Percentiles rank a stretch among this genome's conserved stretches.
Evolutionary conservation across 208 protist species (phyloP).

Genomic region (Strigomonas galati): DNA sequence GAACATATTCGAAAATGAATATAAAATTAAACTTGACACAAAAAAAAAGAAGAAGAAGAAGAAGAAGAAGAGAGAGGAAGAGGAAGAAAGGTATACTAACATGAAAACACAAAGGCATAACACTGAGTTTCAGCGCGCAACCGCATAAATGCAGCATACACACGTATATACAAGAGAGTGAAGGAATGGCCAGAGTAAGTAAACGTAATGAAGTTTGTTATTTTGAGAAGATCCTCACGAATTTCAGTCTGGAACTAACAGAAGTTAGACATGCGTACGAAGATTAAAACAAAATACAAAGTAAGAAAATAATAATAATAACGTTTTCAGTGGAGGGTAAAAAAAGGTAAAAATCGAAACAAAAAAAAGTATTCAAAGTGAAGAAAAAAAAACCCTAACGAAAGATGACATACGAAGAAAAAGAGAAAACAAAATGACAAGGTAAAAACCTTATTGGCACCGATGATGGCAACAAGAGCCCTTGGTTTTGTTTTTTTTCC

Average conservation of each 20-base stretch:
- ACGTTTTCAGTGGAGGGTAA: neutral
- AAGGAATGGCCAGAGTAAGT: no score
- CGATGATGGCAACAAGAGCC: no score
- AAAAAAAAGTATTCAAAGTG: neutral
- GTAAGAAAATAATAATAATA: neutral
- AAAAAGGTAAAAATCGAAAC: neutral
- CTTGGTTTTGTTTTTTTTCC: no score
- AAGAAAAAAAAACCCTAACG: neutral
- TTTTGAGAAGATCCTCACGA: no score
- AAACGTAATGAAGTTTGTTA: no score
- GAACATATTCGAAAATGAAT: constrained; percentile 40
- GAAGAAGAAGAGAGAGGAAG: neutral
- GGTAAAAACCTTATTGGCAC: no score
- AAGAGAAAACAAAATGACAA: neutral
- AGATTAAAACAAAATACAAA: neutral
- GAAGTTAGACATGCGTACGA: no score
- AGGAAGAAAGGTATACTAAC: neutral
- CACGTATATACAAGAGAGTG: neutral
- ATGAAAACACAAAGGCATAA: constrained; percentile 1
- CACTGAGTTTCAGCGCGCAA: neutral
- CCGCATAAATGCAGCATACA: neutral
- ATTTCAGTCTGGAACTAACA: no score
- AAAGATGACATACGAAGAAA: constrained; percentile 1
- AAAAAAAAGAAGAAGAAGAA: constrained; percentile 19
- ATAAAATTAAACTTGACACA: constrained; percentile 13